These are phyloP conservation scores for Desmodesmus armatus DNA, from an alignment of 139 green algal genomes.

Conservation along the genomic window DNA sequence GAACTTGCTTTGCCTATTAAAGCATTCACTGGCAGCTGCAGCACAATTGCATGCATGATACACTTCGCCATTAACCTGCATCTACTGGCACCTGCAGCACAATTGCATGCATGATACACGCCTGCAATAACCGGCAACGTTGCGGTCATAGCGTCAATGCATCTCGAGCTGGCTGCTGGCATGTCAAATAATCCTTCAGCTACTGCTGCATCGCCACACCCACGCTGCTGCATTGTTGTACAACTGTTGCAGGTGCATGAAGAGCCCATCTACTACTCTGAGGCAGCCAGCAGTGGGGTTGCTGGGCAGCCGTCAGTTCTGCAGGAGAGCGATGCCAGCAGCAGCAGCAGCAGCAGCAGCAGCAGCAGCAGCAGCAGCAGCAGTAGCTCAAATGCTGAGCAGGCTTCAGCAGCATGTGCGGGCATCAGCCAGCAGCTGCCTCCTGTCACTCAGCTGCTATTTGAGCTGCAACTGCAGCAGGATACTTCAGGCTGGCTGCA, in stretches of 20 bases:
- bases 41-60: background rate
- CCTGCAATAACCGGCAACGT: too few relatives aligned
- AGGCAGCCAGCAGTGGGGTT: too few relatives aligned
- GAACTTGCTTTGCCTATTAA: background rate
- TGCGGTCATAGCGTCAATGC: too few relatives aligned
- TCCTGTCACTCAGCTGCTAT: too few relatives aligned
- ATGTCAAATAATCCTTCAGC: background rate
- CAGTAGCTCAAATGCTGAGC: background rate
- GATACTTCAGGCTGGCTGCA: too few relatives aligned
- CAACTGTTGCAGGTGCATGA: background rate
- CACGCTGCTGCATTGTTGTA: background rate
- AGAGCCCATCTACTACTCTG: background rate
- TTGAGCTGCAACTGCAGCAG: too few relatives aligned
- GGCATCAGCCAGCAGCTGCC: background rate
- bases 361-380: background rate
- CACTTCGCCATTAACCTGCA: background rate
- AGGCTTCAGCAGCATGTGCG: background rate
- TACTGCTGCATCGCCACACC: background rate
- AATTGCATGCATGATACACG: background rate
- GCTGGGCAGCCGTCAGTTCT: background rate
- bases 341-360: slow-evolving; percentile 5
- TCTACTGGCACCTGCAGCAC: background rate
- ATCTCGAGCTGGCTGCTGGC: background rate
- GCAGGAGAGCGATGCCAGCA: background rate
- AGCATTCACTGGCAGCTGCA: background rate